Evolutionary conservation across 2,329 filamentous ascomycete species (phyloP).

Genomic region (Colletotrichum magnum): DNA sequence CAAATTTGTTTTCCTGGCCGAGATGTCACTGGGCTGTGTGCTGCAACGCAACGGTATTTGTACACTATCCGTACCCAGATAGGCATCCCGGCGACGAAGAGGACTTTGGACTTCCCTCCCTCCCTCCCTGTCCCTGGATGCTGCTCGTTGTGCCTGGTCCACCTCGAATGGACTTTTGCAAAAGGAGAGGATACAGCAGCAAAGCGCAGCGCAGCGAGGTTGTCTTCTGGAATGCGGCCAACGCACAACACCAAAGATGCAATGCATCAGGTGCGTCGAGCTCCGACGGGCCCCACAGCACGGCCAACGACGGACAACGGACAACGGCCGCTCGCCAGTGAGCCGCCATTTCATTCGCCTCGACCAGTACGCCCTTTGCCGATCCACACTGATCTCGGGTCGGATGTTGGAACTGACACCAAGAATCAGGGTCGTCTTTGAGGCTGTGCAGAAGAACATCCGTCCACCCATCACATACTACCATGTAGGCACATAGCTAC

Average conservation of each 20-base stretch:
- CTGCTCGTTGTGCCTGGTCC: background rate
- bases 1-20: slow-evolving; percentile 34
- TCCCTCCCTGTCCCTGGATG: slow-evolving; percentile 7
- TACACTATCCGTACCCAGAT: background rate
- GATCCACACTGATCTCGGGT: slow-evolving; percentile 22
- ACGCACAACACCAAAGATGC: slow-evolving; percentile 4
- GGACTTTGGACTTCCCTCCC: background rate
- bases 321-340: slow-evolving; percentile 6
- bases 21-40: slow-evolving; percentile 25
- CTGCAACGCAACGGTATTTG: slow-evolving; percentile 17
- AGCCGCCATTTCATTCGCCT: slow-evolving; percentile 18
- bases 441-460: slow-evolving; percentile 31
- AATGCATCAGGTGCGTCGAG: slow-evolving; percentile 25
- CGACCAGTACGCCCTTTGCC: slow-evolving; percentile 15
- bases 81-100: slow-evolving; percentile 12
- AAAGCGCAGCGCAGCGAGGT: too few species aligned
- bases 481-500: too few species aligned
- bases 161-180: slow-evolving; percentile 5
- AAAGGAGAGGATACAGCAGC: background rate
- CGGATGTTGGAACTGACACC: slow-evolving; percentile 13
- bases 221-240: slow-evolving; percentile 9
- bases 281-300: slow-evolving; percentile 24
- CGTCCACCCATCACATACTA: slow-evolving; percentile 9
- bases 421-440: slow-evolving; percentile 24
- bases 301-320: slow-evolving; percentile 5